A percentile compares a stretch with the other conserved stretches of the same genome.
These are phyloP conservation scores for Hordeum vulgare DNA, from an alignment of 176 grass and related monocot species.

Conservation along the genomic window MorexV3_pseudomolecules_assembly NC_058519.1:610877269-610877768, in stretches of 20 bases:
- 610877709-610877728: slow-evolving; percentile 18
- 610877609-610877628: slow-evolving; percentile 32
- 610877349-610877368: not conserved
- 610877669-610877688: slow-evolving; percentile 14
- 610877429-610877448: not conserved
- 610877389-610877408: not conserved
- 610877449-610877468: not conserved
- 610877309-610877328: not conserved
- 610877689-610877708: slow-evolving; percentile 40
- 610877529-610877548: slow-evolving; percentile 51
- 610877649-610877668: slow-evolving; percentile 31
- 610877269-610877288: not conserved
- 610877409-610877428: not conserved
- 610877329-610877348: not conserved
- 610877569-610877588: slow-evolving; percentile 3
- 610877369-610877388: not conserved
- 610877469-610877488: not conserved
- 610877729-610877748: slow-evolving; percentile 64
- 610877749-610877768: slow-evolving; percentile 36
- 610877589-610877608: slow-evolving; percentile 43
- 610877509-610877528: slow-evolving; percentile 38
- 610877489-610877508: slow-evolving; percentile 6
- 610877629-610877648: slow-evolving; percentile 7
- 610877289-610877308: not conserved
- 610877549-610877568: slow-evolving; percentile 26